phyloP scores from a whole-genome alignment of 441 rosid genomes.

The Croton setiger region DNA sequence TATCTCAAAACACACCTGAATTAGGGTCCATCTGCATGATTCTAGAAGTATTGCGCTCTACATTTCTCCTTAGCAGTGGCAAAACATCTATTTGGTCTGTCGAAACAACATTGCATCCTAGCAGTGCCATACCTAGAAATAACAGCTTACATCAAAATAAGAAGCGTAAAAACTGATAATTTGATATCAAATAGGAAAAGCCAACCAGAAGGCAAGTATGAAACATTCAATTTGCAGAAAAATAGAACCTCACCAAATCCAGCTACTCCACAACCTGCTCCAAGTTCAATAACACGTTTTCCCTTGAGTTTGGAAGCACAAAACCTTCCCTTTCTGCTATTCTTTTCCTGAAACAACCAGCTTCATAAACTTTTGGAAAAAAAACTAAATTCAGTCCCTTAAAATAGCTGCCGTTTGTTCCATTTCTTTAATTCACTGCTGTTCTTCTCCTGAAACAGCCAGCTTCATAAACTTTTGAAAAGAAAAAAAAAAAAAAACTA shows the following conservation, averaged over 20 bases:
- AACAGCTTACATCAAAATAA: conserved; percentile 21
- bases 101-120: conserved; percentile 80
- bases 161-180: conserved; percentile 1
- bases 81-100: conserved; percentile 88
- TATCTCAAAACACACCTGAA: conserved; percentile 39
- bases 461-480: conserved; percentile 8
- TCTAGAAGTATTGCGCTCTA: conserved; percentile 71
- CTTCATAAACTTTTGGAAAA: conserved; percentile 6
- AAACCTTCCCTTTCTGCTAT: conserved; percentile 86
- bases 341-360: conserved; percentile 63
- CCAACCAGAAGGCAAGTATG: conserved; percentile 12
- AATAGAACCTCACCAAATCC: conserved; percentile 73
- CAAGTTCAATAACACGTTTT: conserved; percentile 87
- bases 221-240: conserved; percentile 18
- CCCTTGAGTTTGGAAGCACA: conserved; percentile 82
- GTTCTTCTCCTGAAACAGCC: conserved; percentile 67
- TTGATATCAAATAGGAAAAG: conserved; percentile 13
- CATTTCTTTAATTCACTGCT: conserved; percentile 51
- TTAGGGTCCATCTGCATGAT: conserved; percentile 68
- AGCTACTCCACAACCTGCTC: conserved; percentile 98
- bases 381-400: background rate
- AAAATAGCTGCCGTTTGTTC: background rate
- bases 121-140: conserved; percentile 78
- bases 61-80: conserved; percentile 74
- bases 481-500: background rate